Evolutionary conservation across 257 asterid genomes (phyloP), one percentile per base, ranked within the genome.

Genomic region (Cordia subcordata): DNA sequence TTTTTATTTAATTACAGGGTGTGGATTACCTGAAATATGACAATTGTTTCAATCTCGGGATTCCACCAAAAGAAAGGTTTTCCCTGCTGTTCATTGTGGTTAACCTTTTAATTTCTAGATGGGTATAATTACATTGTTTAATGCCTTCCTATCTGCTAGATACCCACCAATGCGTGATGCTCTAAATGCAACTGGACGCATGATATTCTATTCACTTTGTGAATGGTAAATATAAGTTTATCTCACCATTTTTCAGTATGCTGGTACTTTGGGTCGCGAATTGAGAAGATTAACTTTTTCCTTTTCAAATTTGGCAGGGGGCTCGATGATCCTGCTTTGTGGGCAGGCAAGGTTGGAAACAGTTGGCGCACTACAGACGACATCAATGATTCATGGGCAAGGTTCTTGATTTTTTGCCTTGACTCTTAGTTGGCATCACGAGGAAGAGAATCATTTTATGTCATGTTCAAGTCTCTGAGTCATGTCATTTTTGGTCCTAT

Each of bases 91-190:
- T 27, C 35, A 27, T 27, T 27, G 53, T 58, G 19, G 22, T 16
- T 20, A 33, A 46, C 38, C 64, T 56, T 33, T 16, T 27, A 27
- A 27, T 27, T 27, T 27, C 35, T 27, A 27, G 35, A 27, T 27
- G 6, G 3, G 35, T 27, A 27, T 6, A 27, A 3, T 27, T 27
- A 27, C 3, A 27, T 27, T 27, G 35, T 1, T 27, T 27, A 27
- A 27, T 27, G 35, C 35, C 35, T 27, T 27, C 35, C 35, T 27
- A 27, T 27, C 65, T 66, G 40, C 59, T 83, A 93, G 99, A 80
- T 88, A 88, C 75, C 99, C 99, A 27, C 96, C 94, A 22, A 93
- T 93, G 99, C 95, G 89, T 12, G 96, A 93, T 74, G 97, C 99
- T 66, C 84, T 93, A 61, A 92, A 93, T 76, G 87, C 77, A 49